phyloP scores from a whole-genome alignment of 108 stramenopile species.

The Nannochloropsis salina region DNA sequence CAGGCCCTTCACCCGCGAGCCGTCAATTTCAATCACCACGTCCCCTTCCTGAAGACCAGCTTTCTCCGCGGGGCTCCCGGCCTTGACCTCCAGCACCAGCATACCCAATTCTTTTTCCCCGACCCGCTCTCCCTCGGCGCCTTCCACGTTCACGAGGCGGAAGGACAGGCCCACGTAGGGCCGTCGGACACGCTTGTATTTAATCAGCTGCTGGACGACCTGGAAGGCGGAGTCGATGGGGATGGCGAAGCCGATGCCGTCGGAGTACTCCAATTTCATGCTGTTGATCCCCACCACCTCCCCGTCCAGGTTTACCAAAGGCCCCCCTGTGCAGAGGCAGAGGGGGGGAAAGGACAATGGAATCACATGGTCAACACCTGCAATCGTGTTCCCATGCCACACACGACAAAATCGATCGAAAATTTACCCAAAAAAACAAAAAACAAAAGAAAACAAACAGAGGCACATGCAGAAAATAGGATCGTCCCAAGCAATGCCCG shows the following conservation, averaged over 20 bases:
- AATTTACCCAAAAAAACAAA: not conserved
- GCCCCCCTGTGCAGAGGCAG: constrained; percentile 54
- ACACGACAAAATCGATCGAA: not conserved
- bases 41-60: not conserved
- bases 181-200: constrained; percentile 33
- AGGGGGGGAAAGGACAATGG: too few species aligned
- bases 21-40: not conserved
- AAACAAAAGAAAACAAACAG: not conserved
- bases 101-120: not conserved
- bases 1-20: not conserved
- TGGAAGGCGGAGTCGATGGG: constrained; percentile 43
- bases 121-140: not conserved
- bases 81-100: not conserved
- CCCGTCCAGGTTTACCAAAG: constrained; percentile 59
- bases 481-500: not conserved
- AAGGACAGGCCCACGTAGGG: constrained; percentile 48
- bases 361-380: too few species aligned
- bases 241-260: constrained; percentile 52
- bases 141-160: not conserved
- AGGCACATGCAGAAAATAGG: not conserved
- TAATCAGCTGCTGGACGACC: constrained; percentile 34
- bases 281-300: constrained; percentile 53
- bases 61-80: constrained; percentile 12
- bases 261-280: constrained; percentile 42
- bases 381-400: too few species aligned